phyloP scores from a whole-genome alignment of 306 rosid species.

The Vigna mungo region DNA sequence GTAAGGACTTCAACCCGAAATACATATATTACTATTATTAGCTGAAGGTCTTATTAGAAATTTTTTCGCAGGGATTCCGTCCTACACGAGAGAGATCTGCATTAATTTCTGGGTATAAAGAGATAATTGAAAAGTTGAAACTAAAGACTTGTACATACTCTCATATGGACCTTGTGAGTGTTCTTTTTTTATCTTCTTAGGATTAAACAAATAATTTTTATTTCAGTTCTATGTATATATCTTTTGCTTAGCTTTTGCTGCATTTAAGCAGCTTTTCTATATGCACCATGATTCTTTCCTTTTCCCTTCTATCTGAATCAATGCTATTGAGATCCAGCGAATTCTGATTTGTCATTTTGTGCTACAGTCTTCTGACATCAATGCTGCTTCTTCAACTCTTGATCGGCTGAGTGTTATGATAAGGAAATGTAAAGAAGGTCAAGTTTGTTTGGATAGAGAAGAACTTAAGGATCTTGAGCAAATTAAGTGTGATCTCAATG shows the following conservation, averaged over 20 bases:
- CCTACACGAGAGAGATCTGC: constrained; percentile 83
- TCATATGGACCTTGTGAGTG: constrained; percentile 63
- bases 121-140: constrained; percentile 60
- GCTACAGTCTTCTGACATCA: constrained; percentile 68
- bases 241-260: constrained; percentile 21
- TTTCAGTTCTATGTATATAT: not conserved
- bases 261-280: constrained; percentile 3
- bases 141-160: constrained; percentile 51
- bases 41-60: constrained; percentile 17
- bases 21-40: not conserved
- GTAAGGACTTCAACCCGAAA: not conserved
- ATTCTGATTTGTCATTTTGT: constrained; percentile 41
- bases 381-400: constrained; percentile 67
- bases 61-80: constrained; percentile 72
- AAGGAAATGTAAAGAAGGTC: constrained; percentile 54
- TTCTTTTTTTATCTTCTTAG: not conserved
- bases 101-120: constrained; percentile 58
- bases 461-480: constrained; percentile 57
- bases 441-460: constrained; percentile 43
- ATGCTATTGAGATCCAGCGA: not conserved
- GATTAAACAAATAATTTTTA: not conserved
- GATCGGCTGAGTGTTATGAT: constrained; percentile 56
- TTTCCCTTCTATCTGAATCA: not conserved
- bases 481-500: constrained; percentile 53
- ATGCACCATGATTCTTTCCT: not conserved